phyloP scores from a whole-genome alignment of 2,329 filamentous ascomycete genomes.

The Chaetothyriales sp. region DNA sequence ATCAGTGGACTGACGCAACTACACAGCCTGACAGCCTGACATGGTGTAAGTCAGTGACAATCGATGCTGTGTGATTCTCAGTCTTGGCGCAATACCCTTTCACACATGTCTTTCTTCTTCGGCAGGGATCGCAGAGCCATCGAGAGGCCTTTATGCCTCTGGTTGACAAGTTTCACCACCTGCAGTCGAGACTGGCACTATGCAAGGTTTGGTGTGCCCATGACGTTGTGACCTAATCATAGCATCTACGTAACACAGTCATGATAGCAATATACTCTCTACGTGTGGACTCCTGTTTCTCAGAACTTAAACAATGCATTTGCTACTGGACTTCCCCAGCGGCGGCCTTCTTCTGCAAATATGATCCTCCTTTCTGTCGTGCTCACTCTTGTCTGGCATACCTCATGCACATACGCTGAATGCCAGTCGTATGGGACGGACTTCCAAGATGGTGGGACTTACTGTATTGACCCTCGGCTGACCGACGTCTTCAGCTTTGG shows the following conservation, averaged over 20 bases:
- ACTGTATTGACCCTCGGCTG: constrained; percentile 15
- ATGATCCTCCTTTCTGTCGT: constrained; percentile 4
- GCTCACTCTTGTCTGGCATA: constrained; percentile 2
- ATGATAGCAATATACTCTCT: background rate
- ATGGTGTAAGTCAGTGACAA: no score
- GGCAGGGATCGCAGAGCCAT: background rate
- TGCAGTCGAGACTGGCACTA: background rate
- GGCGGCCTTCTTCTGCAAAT: background rate
- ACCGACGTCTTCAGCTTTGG: constrained; percentile 15
- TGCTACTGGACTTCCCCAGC: background rate
- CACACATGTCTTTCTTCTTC: background rate
- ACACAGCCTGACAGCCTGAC: no score
- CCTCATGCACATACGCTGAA: constrained; percentile 5
- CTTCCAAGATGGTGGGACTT: constrained; percentile 14
- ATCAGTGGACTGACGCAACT: no score
- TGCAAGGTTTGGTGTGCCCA: background rate
- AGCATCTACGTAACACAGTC: background rate
- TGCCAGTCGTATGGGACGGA: constrained; percentile 15
- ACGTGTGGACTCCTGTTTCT: constrained; percentile 3
- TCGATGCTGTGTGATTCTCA: no score
- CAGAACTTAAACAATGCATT: background rate
- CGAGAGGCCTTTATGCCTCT: background rate
- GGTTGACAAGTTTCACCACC: background rate
- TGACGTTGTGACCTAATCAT: background rate
- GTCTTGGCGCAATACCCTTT: background rate